Base-by-base conservation (phyloP, 495 filamentous ascomycete species). In the Daldinia grandis region DNA sequence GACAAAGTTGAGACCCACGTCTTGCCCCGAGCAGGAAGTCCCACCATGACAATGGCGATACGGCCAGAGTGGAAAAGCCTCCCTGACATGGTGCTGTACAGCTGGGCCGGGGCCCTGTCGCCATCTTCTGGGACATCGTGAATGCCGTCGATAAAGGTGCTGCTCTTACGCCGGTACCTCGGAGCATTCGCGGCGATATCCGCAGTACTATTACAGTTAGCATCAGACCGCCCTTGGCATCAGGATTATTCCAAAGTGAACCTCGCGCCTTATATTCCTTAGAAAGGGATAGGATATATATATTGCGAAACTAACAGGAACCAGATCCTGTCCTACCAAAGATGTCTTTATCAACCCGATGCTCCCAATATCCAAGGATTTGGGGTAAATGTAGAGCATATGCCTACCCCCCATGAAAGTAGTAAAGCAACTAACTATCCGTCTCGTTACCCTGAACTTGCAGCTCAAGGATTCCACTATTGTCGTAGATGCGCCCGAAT, bases 61-160 rank as follows among this genome's bases (percentile, higher is more conserved):
- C 94, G 88, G 47, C 96, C 96, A 6, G 95, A 97, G 79, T 99
- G 96, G 76, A 98, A 99, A 25, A 99, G 88, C 21, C 95, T 87
- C 55, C 96, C 96, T 37, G 95, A 98, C 84, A 97, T 94, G 19
- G 96, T 99, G 77, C 93, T 97, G 79, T 99, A 99, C 25, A 99
- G 84, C 81, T 99, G 96, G 63, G 96, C 96, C 15, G 96, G 96
- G 3, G 96, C 96, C 82, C 96, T 88, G 62, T 93, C 90, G 58
- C 89, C 88, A 68, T 92, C 93, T 72, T 92, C 88, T 1, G 92
- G 88, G 60, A 97, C 84, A 81, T 98, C 95, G 81, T 99, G 96
- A 71, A 99, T 97, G 17, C 93, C 95, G 87, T 99, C 96, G 74
- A 97, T 91, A 79, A 96, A 97, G 37, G 94, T 97, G 64, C 93